Evolutionary conservation across 129 eudicot genomes (phyloP).

Genomic region (Lactuca saligna): DNA sequence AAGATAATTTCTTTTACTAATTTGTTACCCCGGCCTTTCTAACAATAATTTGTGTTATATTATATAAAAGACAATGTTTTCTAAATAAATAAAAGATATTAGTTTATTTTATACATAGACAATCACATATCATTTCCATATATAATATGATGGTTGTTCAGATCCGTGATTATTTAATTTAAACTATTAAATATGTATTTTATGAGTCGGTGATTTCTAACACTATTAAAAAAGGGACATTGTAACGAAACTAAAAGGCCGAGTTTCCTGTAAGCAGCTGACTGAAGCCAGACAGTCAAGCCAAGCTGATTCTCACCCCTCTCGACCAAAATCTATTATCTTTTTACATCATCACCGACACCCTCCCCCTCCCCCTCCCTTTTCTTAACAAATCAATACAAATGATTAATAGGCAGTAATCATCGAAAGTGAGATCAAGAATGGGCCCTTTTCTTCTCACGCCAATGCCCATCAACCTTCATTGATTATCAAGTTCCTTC

Average conservation of each 20-base stretch:
- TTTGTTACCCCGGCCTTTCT: no score
- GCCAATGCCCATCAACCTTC: conserved; percentile 26
- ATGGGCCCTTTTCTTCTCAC: conserved; percentile 18
- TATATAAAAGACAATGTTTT: no score
- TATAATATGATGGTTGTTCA: neutral
- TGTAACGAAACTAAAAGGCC: neutral
- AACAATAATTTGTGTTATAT: no score
- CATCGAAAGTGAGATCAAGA: conserved; percentile 24
- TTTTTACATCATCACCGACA: neutral
- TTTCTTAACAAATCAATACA: conserved; percentile 18
- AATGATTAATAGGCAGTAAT: conserved; percentile 24
- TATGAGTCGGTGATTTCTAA: neutral
- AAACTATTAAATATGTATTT: no score
- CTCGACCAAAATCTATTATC: neutral
- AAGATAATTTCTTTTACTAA: no score
- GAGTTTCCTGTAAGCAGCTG: neutral
- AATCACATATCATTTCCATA: no score
- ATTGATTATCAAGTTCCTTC: conserved; percentile 14
- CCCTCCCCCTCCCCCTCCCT: neutral
- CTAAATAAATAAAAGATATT: no score
- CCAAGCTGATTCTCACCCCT: neutral
- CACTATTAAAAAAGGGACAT: neutral
- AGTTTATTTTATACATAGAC: no score
- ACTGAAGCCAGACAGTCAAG: neutral
- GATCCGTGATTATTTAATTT: no score